Base-by-base conservation (phyloP, 441 rosid genomes). In the Croton laevigatus region DNA sequence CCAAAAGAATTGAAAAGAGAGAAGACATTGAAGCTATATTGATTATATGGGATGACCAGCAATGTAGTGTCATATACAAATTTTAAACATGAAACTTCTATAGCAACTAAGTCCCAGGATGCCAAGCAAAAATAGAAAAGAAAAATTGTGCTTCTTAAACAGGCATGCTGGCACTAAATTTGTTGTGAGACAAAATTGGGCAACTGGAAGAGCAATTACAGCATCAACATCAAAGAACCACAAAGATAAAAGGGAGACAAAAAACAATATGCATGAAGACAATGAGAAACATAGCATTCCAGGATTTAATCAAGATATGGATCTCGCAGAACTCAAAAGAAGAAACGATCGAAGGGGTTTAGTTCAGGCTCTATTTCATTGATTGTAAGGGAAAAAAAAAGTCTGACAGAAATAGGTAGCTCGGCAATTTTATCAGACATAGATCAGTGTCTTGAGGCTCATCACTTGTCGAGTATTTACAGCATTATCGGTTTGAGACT, bases 191-290 rank as follows among this genome's bases (percentile, higher is more conserved):
- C 19, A 32, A 27, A 71, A 34, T n/a, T 14, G 8, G 6, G 10
- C 66, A 48, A 13, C 14, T 16, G 59, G 7, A 51, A 10, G 6
- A 4, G 23, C 58, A 59, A 40, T 20, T 32, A 9, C 38, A 57
- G 53, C 2, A 60, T 46, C 22, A 46, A 48, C 42, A 4, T 36
- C 46, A 66, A 23, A 17, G n/a, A 32, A 48, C n/a, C 5, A n/a
- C 6, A 11, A 32, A 49, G 65, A 66, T 12, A 45, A 38, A 3
- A 27, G 32, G 36, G 46, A 38, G 34, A 59, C 2, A 9, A 37
- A 46, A 59, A 17, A 22, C 51, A 52, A 36, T 62, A 62, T 6
- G 62, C 51, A 23, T 37, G 23, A 38, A 62, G 68, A 62, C 20
- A 52, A 62, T 9, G 62, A 5, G 11, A 34, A 55, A 49, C 19